These are phyloP conservation scores for Buxus sempervirens DNA, from an alignment of 164 flowering plant genomes.

Conservation along the genomic window DNA sequence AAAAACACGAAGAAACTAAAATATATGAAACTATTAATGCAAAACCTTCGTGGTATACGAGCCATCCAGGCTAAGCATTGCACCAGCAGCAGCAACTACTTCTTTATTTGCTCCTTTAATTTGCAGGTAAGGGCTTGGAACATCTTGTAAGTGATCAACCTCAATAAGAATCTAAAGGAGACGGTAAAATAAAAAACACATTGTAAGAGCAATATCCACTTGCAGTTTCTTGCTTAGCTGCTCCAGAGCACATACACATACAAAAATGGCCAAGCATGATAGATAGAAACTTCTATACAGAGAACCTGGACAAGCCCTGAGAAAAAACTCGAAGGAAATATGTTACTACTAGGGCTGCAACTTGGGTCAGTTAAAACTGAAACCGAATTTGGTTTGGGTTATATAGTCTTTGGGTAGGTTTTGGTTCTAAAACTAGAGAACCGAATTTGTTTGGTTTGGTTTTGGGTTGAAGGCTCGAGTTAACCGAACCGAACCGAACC, in stretches of 20 bases:
- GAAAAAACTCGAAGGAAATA: background rate
- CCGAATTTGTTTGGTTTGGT: no score
- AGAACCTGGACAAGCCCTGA: background rate
- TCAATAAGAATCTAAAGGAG: slow-evolving; percentile 73
- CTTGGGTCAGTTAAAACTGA: no score
- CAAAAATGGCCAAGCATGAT: background rate
- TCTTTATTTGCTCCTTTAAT: slow-evolving; percentile 92
- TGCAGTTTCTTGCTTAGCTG: slow-evolving; percentile 6
- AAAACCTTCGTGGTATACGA: slow-evolving; percentile 97
- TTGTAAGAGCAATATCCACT: slow-evolving; percentile 2
- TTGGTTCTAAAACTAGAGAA: no score
- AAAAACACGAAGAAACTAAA: background rate
- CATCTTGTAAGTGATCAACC: slow-evolving; percentile 94
- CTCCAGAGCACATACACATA: slow-evolving; percentile 1
- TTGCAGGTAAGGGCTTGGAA: slow-evolving; percentile 75
- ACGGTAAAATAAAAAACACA: background rate
- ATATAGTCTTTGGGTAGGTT: no score
- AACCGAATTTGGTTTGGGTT: no score
- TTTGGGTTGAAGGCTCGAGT: no score
- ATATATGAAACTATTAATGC: slow-evolving; percentile 2
- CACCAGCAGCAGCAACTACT: slow-evolving; percentile 84
- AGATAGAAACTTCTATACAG: background rate
- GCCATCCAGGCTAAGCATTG: slow-evolving; percentile 72
- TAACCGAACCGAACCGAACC: no score
- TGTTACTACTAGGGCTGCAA: no score